These are phyloP conservation scores for Prunella vulgaris DNA, from an alignment of 257 asterid genomes.

Conservation along the genomic window DNA sequence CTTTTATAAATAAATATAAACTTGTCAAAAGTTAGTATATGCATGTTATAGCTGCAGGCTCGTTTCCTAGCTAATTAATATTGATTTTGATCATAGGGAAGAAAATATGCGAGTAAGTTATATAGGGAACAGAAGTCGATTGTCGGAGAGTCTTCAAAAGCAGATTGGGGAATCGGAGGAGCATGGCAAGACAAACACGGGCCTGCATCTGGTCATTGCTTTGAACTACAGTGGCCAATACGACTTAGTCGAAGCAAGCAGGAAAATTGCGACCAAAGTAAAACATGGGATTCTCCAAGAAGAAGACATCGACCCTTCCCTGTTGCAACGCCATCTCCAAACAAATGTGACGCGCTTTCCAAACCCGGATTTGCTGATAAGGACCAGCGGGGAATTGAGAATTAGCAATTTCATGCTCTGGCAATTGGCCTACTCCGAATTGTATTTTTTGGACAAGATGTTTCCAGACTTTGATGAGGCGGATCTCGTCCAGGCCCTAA, in stretches of 20 bases:
- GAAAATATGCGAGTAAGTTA: neutral
- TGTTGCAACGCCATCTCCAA: neutral
- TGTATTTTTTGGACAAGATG: neutral
- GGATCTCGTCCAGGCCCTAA: neutral
- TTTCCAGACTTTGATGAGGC: neutral
- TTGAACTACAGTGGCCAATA: neutral
- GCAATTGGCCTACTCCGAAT: neutral
- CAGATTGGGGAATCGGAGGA: neutral
- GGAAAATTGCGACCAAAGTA: neutral
- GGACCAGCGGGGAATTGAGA: neutral
- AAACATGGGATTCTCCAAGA: neutral
- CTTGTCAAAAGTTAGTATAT: too few species aligned
- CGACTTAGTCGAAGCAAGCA: neutral
- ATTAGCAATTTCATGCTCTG: neutral
- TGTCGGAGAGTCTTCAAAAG: neutral
- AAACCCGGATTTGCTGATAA: neutral
- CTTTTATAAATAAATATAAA: too few species aligned
- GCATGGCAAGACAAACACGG: neutral
- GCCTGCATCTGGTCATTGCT: neutral
- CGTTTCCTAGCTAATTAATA: too few species aligned
- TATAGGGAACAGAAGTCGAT: neutral
- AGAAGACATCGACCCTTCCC: neutral
- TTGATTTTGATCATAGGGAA: too few species aligned
- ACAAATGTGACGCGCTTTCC: neutral
- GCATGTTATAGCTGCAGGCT: too few species aligned